A percentile compares a stretch with the other conserved stretches of the same genome.
phyloP scores from a whole-genome alignment of 1,284 basidiomycete species.

The Melampsora abietis-canadensis region DNA sequence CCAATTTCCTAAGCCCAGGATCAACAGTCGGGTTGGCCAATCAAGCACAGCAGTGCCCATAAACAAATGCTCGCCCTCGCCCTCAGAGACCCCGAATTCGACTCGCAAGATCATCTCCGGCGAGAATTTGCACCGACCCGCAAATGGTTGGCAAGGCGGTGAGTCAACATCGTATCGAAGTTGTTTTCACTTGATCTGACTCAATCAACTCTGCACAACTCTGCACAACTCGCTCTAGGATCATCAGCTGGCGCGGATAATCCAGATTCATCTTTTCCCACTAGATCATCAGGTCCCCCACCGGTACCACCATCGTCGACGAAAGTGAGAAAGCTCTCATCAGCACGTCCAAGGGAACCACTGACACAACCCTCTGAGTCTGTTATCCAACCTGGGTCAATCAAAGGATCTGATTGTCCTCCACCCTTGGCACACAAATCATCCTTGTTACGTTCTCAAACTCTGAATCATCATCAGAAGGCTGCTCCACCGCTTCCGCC shows the following conservation, averaged over 20 bases:
- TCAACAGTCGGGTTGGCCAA: conserved; percentile 1
- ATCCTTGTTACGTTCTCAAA: conserved; percentile 15
- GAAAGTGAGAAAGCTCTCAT: background rate
- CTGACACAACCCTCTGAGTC: background rate
- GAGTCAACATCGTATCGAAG: background rate
- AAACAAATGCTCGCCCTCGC: background rate
- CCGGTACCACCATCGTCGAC: background rate
- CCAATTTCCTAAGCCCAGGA: background rate
- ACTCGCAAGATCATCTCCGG: too few relatives aligned
- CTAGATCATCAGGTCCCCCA: conserved; percentile 1
- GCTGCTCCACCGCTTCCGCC: conserved; percentile 17
- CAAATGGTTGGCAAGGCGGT: background rate
- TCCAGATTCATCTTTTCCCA: background rate
- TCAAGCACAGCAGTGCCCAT: background rate
- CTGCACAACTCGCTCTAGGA: background rate
- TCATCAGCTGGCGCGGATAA: background rate
- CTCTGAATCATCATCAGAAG: conserved; percentile 15
- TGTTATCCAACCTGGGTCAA: background rate
- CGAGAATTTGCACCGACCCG: background rate
- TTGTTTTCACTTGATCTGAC: background rate
- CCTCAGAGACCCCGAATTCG: too few relatives aligned
- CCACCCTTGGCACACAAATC: background rate
- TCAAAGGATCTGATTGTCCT: background rate
- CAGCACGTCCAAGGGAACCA: background rate
- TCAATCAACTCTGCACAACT: too few relatives aligned